A percentile compares a stretch with the other conserved stretches of the same genome.
These are phyloP conservation scores for Phytophthora chlamydospora DNA, from an alignment of 352 stramenopile genomes.

Conservation along the genomic window DNA sequence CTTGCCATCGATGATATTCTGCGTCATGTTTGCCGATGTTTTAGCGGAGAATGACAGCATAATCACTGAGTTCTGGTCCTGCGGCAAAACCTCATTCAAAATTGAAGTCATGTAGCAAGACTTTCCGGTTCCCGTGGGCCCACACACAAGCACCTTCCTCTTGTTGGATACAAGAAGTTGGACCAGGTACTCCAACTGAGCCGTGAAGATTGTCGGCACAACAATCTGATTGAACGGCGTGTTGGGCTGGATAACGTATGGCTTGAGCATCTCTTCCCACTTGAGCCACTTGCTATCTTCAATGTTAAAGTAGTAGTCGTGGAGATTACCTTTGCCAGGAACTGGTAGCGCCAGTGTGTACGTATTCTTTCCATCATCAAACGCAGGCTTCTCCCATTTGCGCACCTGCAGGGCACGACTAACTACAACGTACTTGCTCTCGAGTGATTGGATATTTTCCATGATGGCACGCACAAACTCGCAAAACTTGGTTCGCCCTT, in stretches of 20 bases:
- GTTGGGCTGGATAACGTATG: conserved; percentile 86
- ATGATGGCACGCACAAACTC: conserved; percentile 84
- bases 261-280: conserved; percentile 90
- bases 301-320: conserved; percentile 90
- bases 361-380: conserved; percentile 67
- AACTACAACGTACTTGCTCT: conserved; percentile 78
- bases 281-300: conserved; percentile 88
- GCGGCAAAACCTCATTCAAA: conserved; percentile 78
- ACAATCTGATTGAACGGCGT: conserved; percentile 93
- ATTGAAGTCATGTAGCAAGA: conserved; percentile 92
- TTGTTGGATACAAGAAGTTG: conserved; percentile 83
- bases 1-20: conserved; percentile 96
- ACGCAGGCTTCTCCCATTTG: conserved; percentile 76
- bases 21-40: conserved; percentile 94
- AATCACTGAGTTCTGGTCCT: conserved; percentile 86
- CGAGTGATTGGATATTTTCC: conserved; percentile 70
- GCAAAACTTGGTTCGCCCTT: conserved; percentile 75
- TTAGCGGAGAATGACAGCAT: conserved; percentile 94
- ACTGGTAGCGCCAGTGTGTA: conserved; percentile 59
- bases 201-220: conserved; percentile 93
- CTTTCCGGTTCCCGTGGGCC: conserved; percentile 94
- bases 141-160: conserved; percentile 90
- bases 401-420: conserved; percentile 82
- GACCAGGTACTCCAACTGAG: conserved; percentile 90
- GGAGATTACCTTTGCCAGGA: conserved; percentile 75